phyloP scores from a whole-genome alignment of 2,329 filamentous ascomycete species.

The Kalmusia sp. region DNA sequence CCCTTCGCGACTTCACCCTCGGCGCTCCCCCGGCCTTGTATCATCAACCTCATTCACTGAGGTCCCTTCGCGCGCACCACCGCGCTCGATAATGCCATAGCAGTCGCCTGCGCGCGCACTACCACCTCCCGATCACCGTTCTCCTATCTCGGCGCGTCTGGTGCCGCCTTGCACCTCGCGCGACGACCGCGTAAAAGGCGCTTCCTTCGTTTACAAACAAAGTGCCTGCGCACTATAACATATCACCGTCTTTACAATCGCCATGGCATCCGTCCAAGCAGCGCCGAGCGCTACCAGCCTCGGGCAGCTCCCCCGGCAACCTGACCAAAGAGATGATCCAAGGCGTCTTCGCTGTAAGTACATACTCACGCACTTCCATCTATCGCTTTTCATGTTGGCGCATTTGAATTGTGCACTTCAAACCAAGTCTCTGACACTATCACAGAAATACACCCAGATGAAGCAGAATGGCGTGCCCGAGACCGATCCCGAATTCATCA shows the following conservation, averaged over 20 bases:
- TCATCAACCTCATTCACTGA: conserved; percentile 41
- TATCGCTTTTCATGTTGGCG: conserved; percentile 11
- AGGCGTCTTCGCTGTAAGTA: conserved; percentile 71
- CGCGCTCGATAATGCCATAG: conserved; percentile 46
- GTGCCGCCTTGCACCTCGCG: conserved; percentile 20
- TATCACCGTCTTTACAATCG: conserved; percentile 22
- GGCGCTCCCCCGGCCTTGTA: conserved; percentile 35
- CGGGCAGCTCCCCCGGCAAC: conserved; percentile 67
- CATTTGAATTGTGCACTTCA: conserved; percentile 9
- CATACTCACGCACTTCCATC: conserved; percentile 1
- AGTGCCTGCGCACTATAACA: conserved; percentile 23
- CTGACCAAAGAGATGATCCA: conserved; percentile 80
- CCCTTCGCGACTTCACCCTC: conserved; percentile 40
- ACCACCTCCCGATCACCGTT: conserved; percentile 30
- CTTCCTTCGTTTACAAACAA: conserved; percentile 16
- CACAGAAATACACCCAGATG: conserved; percentile 87
- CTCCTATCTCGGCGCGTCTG: conserved; percentile 31
- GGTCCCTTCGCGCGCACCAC: conserved; percentile 34
- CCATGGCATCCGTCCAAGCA: conserved; percentile 82
- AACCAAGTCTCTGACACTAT: conserved; percentile 44
- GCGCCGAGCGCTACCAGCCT: conserved; percentile 72
- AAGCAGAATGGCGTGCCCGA: conserved; percentile 81
- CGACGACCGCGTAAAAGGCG: conserved; percentile 27
- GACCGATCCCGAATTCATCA: conserved; percentile 86
- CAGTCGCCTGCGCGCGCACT: conserved; percentile 30